Percentiles rank a stretch among this genome's conserved stretches.
Conservation (phyloP, 345 rosid genomes). For the Linum tenue region DNA sequence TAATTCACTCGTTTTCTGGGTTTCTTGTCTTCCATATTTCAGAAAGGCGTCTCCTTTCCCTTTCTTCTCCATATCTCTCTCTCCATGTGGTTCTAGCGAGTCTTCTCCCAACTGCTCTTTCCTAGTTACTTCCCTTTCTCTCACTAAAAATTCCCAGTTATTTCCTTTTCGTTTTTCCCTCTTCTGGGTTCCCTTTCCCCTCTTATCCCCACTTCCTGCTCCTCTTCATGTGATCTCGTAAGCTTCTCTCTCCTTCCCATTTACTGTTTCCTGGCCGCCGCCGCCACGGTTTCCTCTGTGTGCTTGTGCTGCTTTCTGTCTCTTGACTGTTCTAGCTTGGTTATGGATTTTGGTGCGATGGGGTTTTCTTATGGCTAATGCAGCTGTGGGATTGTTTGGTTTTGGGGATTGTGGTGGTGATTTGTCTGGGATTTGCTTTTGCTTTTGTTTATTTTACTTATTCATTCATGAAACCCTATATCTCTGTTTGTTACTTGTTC, state of each 20-base stretch:
- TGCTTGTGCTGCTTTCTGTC: no score
- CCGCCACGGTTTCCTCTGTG: not conserved
- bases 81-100: not conserved
- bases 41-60: not conserved
- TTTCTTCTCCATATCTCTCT: not conserved
- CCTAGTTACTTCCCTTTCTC: not conserved
- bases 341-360: no score
- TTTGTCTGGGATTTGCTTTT: not conserved
- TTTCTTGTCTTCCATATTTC: not conserved
- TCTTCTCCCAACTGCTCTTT: not conserved
- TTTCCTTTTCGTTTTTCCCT: not conserved
- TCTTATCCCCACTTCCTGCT: no score
- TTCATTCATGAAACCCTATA: not conserved
- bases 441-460: not conserved
- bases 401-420: not conserved
- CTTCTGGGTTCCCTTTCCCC: no score
- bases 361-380: no score
- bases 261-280: not conserved
- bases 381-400: no score
- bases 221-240: not conserved
- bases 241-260: not conserved
- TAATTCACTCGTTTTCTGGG: conserved; percentile 1
- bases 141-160: not conserved
- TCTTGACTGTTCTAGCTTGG: no score
- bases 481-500: not conserved